A percentile compares a stretch with the other conserved stretches of the same genome.
phyloP scores from a whole-genome alignment of 2,329 filamentous ascomycete genomes.

The Trichophyton rubrum region DNA sequence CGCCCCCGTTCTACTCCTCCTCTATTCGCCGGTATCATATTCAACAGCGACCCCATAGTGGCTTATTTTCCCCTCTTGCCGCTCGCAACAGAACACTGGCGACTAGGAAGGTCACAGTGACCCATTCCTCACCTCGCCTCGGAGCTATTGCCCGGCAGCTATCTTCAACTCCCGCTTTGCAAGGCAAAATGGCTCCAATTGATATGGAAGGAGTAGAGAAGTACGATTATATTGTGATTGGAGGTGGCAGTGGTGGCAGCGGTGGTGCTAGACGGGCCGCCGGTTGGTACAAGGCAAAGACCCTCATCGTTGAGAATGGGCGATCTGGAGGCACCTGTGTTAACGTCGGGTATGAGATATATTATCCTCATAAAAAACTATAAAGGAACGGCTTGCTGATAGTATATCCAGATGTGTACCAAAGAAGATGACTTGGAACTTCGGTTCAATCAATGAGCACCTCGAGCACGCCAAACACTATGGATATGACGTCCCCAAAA shows the following conservation, averaged over 20 bases:
- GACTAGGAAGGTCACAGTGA: neutral
- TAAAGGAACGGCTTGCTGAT: neutral
- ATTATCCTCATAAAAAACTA: neutral
- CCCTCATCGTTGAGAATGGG: slow-evolving; percentile 39
- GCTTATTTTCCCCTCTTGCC: slow-evolving; percentile 3
- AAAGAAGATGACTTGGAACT: slow-evolving; percentile 44
- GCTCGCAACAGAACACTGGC: neutral
- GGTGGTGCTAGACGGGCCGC: slow-evolving; percentile 39
- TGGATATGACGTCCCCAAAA: slow-evolving; percentile 35
- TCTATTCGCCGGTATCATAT: neutral
- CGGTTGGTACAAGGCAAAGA: slow-evolving; percentile 42
- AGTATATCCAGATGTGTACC: slow-evolving; percentile 35
- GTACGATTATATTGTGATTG: slow-evolving; percentile 45
- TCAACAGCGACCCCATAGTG: neutral
- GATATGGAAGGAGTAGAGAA: slow-evolving; percentile 27
- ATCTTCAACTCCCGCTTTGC: slow-evolving; percentile 12
- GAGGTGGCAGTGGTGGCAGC: slow-evolving; percentile 42
- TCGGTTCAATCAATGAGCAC: slow-evolving; percentile 38
- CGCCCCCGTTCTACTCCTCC: neutral
- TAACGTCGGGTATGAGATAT: slow-evolving; percentile 38
- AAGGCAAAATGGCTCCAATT: slow-evolving; percentile 28
- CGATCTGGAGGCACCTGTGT: slow-evolving; percentile 40
- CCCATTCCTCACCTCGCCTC: slow-evolving; percentile 22
- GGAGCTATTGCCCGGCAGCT: slow-evolving; percentile 32
- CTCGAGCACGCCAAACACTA: slow-evolving; percentile 36